Evolutionary conservation across 176 grass and related monocot species (phyloP), one percentile per base, ranked within the genome.

Genomic region (Neostapfia colusana): DNA sequence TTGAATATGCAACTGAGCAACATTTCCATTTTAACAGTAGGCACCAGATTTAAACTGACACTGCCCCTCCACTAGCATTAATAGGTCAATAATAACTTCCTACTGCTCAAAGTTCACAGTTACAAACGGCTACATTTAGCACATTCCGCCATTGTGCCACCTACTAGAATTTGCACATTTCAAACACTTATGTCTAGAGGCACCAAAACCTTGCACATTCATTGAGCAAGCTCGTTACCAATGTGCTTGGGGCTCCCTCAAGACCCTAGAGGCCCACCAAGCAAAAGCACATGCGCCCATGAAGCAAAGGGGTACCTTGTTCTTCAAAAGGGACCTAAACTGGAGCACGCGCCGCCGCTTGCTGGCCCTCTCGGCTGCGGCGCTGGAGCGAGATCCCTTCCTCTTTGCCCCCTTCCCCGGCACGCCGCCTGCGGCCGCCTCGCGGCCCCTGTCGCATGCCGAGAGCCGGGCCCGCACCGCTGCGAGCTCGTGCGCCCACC

Each of bases 401-500:
- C 83, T 78, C 83, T 82, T 85, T 36, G 53, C n/a, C 26, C 61
- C 73, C 69, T 38, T 62, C 27, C 60, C n/a, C 73, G 10, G 78
- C 67, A 4, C 63, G 20, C 12, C 44, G 0, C 35, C 74, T 0
- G 5, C 3, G 10, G 45, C 44, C 3, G 25, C 27, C 61, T 79
- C 61, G 34, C 27, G 28, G 23, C 74, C 74, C 10, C 24, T 8
- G 25, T 67, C 60, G 37, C 42, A 28, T 2, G 39, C 36, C 21
- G 7, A 40, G 21, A 61, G 63, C 55, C 27, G 38, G 21, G 64
- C 76, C 76, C 64, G 76, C 76, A 2, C 38, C 21, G 46, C 44
- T 36, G 63, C 76, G 12, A 84, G 65, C 70, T 84, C 81, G 70
- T 80, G 76, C 46, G 49, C 40, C 86, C 86, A 88, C 86, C 86